Percentiles rank a stretch among this genome's conserved stretches.
These are phyloP conservation scores for Fusarium chlamydosporum DNA, from an alignment of 2,329 filamentous ascomycete genomes.

Conservation along the genomic window DNA sequence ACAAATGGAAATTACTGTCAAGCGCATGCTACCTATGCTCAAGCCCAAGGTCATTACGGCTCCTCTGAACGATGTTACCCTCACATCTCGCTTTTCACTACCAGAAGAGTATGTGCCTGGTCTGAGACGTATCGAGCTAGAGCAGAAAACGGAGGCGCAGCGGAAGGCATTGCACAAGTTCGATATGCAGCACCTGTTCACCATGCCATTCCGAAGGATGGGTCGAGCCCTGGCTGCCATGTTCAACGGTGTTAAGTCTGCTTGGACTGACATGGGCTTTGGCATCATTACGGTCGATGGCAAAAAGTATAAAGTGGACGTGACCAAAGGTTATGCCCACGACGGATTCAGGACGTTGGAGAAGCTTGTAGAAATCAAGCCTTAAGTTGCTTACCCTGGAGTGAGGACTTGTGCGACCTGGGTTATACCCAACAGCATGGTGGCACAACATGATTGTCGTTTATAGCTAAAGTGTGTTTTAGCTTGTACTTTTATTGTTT, in stretches of 20 bases:
- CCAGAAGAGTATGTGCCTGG: constrained; percentile 57
- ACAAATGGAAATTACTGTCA: constrained; percentile 67
- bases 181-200: constrained; percentile 69
- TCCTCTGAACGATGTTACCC: constrained; percentile 53
- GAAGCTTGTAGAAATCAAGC: constrained; percentile 60
- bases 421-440: background rate
- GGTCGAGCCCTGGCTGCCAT: constrained; percentile 59
- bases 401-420: background rate
- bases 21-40: constrained; percentile 65
- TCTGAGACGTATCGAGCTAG: constrained; percentile 50
- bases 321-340: constrained; percentile 69
- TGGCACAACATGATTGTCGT: background rate
- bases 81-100: constrained; percentile 58
- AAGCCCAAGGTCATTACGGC: constrained; percentile 60
- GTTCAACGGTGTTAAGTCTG: constrained; percentile 63
- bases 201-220: constrained; percentile 68
- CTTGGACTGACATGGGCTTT: constrained; percentile 71
- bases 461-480: constrained; percentile 14
- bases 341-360: constrained; percentile 72
- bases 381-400: constrained; percentile 23
- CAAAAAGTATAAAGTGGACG: constrained; percentile 69
- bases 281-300: constrained; percentile 64
- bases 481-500: constrained; percentile 46
- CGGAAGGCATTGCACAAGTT: constrained; percentile 62
- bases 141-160: constrained; percentile 57